Percentiles rank a stretch among this genome's conserved stretches.
Conservation (phyloP, 2,329 filamentous ascomycete species). For the Aspergillus persii region DNA sequence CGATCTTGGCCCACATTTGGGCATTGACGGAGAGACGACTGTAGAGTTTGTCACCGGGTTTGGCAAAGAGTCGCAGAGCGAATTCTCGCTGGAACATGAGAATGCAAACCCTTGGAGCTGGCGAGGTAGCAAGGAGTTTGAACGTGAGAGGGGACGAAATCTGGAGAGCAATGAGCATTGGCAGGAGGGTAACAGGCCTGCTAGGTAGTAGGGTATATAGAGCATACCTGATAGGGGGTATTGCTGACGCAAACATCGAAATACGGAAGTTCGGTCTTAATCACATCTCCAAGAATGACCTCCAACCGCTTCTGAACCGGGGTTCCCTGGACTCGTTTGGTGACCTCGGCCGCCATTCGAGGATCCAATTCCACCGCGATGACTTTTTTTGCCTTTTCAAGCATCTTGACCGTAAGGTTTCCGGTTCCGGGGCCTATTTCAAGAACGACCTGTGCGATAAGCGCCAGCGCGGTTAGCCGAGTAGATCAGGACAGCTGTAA, state of each 20-base stretch:
- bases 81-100: slow-evolving; percentile 94
- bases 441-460: slow-evolving; percentile 63
- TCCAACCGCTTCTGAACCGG: slow-evolving; percentile 81
- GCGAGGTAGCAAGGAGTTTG: slow-evolving; percentile 77
- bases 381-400: slow-evolving; percentile 79
- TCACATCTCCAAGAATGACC: slow-evolving; percentile 85
- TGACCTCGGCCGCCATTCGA: slow-evolving; percentile 92
- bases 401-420: slow-evolving; percentile 83
- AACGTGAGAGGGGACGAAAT: slow-evolving; percentile 93
- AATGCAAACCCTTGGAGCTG: slow-evolving; percentile 77
- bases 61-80: slow-evolving; percentile 82
- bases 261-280: slow-evolving; percentile 76
- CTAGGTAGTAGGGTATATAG: not conserved
- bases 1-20: slow-evolving; percentile 80
- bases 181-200: not conserved
- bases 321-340: slow-evolving; percentile 87
- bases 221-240: slow-evolving; percentile 63
- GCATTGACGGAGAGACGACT: slow-evolving; percentile 88
- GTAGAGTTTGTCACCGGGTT: slow-evolving; percentile 84
- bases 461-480: not conserved
- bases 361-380: slow-evolving; percentile 92
- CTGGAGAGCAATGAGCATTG: slow-evolving; percentile 36
- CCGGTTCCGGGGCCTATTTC: slow-evolving; percentile 91
- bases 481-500: not conserved
- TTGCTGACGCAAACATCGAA: slow-evolving; percentile 85